phyloP scores from a whole-genome alignment of 345 rosid species.

The Ceriops decandra region DNA sequence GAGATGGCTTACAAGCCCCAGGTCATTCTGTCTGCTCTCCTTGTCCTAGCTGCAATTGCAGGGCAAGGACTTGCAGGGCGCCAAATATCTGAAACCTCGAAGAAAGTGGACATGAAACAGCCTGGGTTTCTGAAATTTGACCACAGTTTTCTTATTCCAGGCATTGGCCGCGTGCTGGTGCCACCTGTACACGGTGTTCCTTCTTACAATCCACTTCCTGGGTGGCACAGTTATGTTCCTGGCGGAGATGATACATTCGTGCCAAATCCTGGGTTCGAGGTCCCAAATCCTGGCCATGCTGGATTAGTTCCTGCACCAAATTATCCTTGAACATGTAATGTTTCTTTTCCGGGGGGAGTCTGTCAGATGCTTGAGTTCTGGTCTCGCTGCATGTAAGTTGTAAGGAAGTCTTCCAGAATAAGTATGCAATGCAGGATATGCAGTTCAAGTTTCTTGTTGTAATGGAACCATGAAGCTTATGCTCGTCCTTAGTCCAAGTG shows the following conservation, averaged over 20 bases:
- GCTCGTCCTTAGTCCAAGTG: no score
- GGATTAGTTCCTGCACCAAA: constrained; percentile 25
- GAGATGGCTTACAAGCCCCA: constrained; percentile 35
- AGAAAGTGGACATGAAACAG: constrained; percentile 48
- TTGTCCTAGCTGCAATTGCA: constrained; percentile 34
- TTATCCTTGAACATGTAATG: constrained; percentile 34
- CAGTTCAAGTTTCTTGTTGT: no score
- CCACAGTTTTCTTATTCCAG: constrained; percentile 53
- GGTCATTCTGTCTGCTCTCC: constrained; percentile 20
- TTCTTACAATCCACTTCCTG: constrained; percentile 34
- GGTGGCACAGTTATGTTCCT: constrained; percentile 35
- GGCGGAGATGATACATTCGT: constrained; percentile 61
- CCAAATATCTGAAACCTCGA: constrained; percentile 28
- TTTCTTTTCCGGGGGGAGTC: neutral
- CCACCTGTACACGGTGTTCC: constrained; percentile 41
- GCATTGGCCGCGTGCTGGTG: constrained; percentile 52
- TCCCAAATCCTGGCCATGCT: constrained; percentile 42
- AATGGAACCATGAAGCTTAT: no score
- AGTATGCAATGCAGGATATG: no score
- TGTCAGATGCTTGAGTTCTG: neutral
- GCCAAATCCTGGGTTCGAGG: constrained; percentile 67
- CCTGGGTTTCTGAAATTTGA: constrained; percentile 47
- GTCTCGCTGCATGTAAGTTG: neutral
- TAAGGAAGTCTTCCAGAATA: neutral
- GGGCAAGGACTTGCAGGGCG: constrained; percentile 46